Evolutionary conservation across 2,329 filamentous ascomycete species (phyloP).

Genomic region (Trichoderma sp.): DNA sequence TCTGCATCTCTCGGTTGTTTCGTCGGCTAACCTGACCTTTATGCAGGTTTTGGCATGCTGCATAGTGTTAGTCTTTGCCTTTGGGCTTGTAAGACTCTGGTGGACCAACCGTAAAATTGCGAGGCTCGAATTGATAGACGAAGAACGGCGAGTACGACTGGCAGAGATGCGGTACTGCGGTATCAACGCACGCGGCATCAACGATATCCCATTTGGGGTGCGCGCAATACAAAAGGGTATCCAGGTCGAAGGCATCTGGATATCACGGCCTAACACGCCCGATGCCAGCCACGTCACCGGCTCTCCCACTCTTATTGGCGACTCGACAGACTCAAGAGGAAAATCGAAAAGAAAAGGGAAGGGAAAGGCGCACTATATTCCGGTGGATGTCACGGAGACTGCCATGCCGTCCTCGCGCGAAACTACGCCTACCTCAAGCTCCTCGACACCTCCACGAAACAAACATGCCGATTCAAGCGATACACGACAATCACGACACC

Average conservation of each 20-base stretch:
- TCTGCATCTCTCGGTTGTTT: not conserved
- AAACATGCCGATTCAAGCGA: not conserved
- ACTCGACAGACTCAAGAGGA: constrained; percentile 18
- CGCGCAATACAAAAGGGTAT: constrained; percentile 80
- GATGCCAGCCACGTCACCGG: constrained; percentile 27
- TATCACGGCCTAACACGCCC: constrained; percentile 53
- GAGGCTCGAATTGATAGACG: constrained; percentile 63
- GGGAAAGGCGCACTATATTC: constrained; percentile 16
- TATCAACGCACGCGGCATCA: constrained; percentile 38
- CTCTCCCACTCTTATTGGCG: constrained; percentile 27
- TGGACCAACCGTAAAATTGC: constrained; percentile 55
- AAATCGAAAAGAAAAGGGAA: constrained; percentile 27
- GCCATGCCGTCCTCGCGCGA: not conserved
- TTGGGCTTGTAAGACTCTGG: constrained; percentile 67
- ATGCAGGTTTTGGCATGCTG: constrained; percentile 67
- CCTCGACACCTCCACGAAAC: not conserved
- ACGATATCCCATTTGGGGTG: constrained; percentile 80
- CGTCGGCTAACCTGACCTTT: not conserved
- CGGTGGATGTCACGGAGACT: not conserved
- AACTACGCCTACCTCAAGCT: not conserved
- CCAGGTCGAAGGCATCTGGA: constrained; percentile 82
- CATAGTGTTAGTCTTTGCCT: constrained; percentile 67
- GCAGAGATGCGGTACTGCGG: constrained; percentile 55
- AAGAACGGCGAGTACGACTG: constrained; percentile 58
- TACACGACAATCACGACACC: not conserved